Evolutionary conservation across 805 yeast species (phyloP).

Genomic region (Kuraishia ogatae): DNA sequence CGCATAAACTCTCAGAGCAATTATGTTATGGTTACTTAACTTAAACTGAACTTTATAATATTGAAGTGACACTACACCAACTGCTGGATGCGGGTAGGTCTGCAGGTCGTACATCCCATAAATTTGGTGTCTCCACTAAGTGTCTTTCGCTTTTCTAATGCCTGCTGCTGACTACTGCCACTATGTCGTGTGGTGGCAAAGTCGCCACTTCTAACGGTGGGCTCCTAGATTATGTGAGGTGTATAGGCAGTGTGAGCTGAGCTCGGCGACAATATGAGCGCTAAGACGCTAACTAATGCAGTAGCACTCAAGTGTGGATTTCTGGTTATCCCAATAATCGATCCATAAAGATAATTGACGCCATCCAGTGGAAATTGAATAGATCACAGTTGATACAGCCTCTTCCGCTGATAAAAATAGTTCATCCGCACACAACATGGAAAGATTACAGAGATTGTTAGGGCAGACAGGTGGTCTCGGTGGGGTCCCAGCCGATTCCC

Average conservation of each 20-base stretch:
- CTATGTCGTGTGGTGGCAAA: neutral
- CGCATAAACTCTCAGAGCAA: no score
- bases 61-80: no score
- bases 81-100: neutral
- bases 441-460: conserved; percentile 38
- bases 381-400: neutral
- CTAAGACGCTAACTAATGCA: neutral
- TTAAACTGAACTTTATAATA: no score
- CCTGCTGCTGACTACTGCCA: neutral
- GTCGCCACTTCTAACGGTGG: neutral
- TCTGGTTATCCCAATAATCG: neutral
- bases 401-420: no score
- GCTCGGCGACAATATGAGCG: neutral
- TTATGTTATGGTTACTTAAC: neutral
- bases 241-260: neutral
- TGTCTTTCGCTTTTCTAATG: no score
- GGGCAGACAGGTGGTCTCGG: conserved; percentile 33
- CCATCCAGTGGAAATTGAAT: neutral
- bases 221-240: neutral
- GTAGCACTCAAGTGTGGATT: neutral
- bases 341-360: neutral
- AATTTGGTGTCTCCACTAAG: neutral
- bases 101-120: neutral
- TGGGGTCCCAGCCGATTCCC: conserved; percentile 54
- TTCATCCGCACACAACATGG: conserved; percentile 21